Evolutionary conservation across 2,329 filamentous ascomycete genomes (phyloP), one percentile per base, ranked within the genome.

Genomic region (Fusarium globosum): DNA sequence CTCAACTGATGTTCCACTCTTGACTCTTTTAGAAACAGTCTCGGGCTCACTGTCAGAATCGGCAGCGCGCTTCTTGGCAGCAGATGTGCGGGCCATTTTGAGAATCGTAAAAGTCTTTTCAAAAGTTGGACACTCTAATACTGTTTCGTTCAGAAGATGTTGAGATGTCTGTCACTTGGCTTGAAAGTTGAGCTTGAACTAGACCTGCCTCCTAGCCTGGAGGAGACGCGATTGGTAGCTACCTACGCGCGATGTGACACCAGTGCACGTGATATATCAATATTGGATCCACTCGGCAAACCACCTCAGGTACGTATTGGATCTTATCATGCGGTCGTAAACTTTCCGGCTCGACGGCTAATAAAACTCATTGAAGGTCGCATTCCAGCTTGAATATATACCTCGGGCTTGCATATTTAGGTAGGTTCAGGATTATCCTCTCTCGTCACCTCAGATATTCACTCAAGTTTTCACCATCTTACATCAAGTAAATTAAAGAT

Each of bases 1-100:
- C 35, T 64, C 71, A 38, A 73, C 64, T 6, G 77, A 59, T 2
- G 76, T 68, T 21, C 73, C 71, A 68, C 77, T 79, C 78, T 86
- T 86, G 51, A 77, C 80, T 76, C 87, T 88, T 82, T 86, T 80
- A 28, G 73, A 66, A 21, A 75, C 63, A 41, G 76, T 64, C 30
- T 71, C 72, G 23, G 76, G 59, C 28, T 87, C 79, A 70, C 79
- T 78, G 48, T 82, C 80, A 62, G 76, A 76, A 51, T 81, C 78
- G 49, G 81, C 80, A n/a, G 77, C 76, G 69, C 83, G 81, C 77
- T 83, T 84, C 76, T 82, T 83, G 21, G 71, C 46, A 28, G 61
- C 23, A 51, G 62, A 57, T 23, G 62, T 56, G 28, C 67, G 67
- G 21, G 55, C 62, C 71, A 73, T 73, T 30, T 16, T 65, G 21